phyloP scores from a whole-genome alignment of 2,329 filamentous ascomycete species.

The Trichophyton equinum region DNA sequence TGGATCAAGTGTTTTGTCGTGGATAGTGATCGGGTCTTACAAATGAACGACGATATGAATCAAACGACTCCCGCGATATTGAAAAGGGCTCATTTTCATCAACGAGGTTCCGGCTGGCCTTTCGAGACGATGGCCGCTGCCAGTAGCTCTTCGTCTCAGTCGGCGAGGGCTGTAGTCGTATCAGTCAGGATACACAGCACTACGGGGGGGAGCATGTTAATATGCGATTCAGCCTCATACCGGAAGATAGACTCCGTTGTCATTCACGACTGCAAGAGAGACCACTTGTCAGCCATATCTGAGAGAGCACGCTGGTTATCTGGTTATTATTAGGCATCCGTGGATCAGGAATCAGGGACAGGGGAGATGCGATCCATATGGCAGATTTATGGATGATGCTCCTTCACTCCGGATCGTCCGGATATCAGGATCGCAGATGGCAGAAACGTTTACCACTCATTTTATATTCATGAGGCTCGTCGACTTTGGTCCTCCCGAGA shows the following conservation, averaged over 20 bases:
- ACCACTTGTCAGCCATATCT: slow-evolving; percentile 15
- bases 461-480: slow-evolving; percentile 63
- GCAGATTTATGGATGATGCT: neutral
- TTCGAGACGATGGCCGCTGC: slow-evolving; percentile 42
- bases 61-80: slow-evolving; percentile 92
- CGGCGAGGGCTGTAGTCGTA: slow-evolving; percentile 58
- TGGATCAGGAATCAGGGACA: neutral
- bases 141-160: slow-evolving; percentile 73
- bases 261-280: slow-evolving; percentile 65
- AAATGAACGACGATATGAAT: slow-evolving; percentile 91
- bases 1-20: neutral
- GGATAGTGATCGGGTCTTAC: slow-evolving; percentile 41
- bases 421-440: neutral
- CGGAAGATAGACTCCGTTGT: slow-evolving; percentile 87
- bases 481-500: slow-evolving; percentile 49
- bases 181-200: slow-evolving; percentile 6
- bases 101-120: slow-evolving; percentile 48
- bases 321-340: neutral
- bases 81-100: slow-evolving; percentile 85
- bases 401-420: neutral
- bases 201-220: too few species aligned
- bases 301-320: neutral
- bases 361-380: neutral
- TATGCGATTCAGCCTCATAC: slow-evolving; percentile 40
- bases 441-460: slow-evolving; percentile 53